phyloP scores from a whole-genome alignment of 1,284 basidiomycete genomes.

The Cystobasidiaceae sp. region DNA sequence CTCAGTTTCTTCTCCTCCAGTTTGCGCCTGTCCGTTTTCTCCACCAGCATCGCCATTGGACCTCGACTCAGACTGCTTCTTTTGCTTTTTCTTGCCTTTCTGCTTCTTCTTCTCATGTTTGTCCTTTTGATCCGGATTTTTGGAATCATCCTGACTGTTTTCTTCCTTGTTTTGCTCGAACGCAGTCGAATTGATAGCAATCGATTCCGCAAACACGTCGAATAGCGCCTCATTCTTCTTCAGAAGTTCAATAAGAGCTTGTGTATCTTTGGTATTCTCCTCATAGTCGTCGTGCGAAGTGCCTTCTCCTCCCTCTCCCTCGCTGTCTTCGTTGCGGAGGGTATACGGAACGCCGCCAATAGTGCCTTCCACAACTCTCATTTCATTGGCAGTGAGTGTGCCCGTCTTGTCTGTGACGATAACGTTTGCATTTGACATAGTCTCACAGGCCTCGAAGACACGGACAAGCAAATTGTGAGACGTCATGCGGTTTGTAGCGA shows the following conservation, averaged over 20 bases:
- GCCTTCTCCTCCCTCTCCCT: no score
- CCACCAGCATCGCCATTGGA: background rate
- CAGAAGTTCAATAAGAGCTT: conserved; percentile 3
- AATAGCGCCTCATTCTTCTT: conserved; percentile 31
- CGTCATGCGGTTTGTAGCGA: conserved; percentile 37
- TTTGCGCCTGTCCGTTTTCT: conserved; percentile 2
- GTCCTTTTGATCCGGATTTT: background rate
- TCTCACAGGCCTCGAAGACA: conserved; percentile 36
- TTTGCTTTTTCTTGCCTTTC: background rate
- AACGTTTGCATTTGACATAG: conserved; percentile 37
- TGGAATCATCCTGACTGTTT: no score
- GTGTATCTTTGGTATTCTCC: background rate
- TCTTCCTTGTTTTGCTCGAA: conserved; percentile 34
- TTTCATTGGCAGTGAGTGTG: conserved; percentile 35
- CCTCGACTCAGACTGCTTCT: background rate
- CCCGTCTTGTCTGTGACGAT: conserved; percentile 37
- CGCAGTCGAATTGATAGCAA: conserved; percentile 36
- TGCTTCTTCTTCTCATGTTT: conserved; percentile 4
- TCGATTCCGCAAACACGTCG: conserved; percentile 29
- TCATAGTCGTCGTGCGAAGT: conserved; percentile 6
- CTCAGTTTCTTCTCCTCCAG: conserved; percentile 2
- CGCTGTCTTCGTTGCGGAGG: background rate
- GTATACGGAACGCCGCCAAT: conserved; percentile 14
- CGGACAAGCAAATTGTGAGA: conserved; percentile 34
- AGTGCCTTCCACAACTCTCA: conserved; percentile 35